These are phyloP conservation scores for Xanthoconium stramineum DNA, from an alignment of 768 basidiomycete genomes.

Conservation along the genomic window DNA sequence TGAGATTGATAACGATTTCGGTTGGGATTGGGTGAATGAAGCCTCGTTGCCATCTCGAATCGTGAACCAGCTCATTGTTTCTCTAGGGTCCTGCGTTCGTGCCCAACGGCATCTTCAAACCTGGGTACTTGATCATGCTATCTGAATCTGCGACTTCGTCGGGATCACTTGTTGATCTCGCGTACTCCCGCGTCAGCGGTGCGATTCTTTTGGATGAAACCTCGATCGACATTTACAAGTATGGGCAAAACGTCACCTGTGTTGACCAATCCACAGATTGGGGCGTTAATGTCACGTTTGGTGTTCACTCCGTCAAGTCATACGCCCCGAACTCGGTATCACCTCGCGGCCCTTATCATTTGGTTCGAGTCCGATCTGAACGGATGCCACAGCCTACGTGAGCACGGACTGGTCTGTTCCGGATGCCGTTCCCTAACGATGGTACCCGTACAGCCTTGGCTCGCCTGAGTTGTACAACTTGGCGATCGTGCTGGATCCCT, in stretches of 20 bases:
- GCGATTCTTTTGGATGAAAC: slow-evolving; percentile 49
- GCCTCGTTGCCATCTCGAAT: not conserved
- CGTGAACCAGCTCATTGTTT: not conserved
- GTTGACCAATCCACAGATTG: slow-evolving; percentile 48
- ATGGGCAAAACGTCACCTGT: slow-evolving; percentile 44
- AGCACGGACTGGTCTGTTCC: slow-evolving; percentile 45
- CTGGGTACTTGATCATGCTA: slow-evolving; percentile 49
- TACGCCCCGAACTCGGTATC: slow-evolving; percentile 43
- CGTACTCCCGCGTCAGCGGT: slow-evolving; percentile 19
- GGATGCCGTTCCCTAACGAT: slow-evolving; percentile 44
- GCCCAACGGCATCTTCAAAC: slow-evolving; percentile 53
- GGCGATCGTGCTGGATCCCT: slow-evolving; percentile 38
- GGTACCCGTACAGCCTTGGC: slow-evolving; percentile 57
- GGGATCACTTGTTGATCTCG: slow-evolving; percentile 25
- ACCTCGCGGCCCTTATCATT: slow-evolving; percentile 31
- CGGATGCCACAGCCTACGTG: slow-evolving; percentile 37
- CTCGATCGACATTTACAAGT: slow-evolving; percentile 54
- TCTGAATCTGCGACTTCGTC: slow-evolving; percentile 20
- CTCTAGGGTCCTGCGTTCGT: slow-evolving; percentile 54
- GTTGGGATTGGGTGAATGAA: slow-evolving; percentile 55
- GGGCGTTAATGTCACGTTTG: slow-evolving; percentile 53
- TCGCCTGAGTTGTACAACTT: slow-evolving; percentile 54
- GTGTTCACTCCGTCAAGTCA: slow-evolving; percentile 40
- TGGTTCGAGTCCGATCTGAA: slow-evolving; percentile 18
- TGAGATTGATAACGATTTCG: slow-evolving; percentile 53